These are phyloP conservation scores for Arthrobotrys pseudoclavata DNA, from an alignment of 2,329 filamentous ascomycete species.

Conservation along the genomic window DNA sequence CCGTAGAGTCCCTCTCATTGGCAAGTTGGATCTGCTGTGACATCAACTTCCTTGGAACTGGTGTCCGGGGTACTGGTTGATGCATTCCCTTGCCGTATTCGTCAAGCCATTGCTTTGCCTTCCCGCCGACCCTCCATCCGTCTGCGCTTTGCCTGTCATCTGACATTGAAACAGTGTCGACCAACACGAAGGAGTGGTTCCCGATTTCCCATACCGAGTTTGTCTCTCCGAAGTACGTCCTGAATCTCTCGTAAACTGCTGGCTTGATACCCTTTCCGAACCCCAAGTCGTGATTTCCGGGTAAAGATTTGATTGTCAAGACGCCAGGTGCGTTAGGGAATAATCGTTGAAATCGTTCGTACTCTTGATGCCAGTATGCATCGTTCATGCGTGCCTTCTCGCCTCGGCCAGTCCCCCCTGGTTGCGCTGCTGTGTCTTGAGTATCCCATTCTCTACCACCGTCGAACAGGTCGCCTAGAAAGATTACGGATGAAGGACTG, in stretches of 20 bases:
- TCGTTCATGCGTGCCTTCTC: constrained; percentile 76
- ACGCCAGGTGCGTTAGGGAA: constrained; percentile 78
- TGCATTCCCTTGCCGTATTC: constrained; percentile 74
- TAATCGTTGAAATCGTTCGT: constrained; percentile 84
- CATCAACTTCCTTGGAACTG: constrained; percentile 64
- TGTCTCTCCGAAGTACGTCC: constrained; percentile 88
- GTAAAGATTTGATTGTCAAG: constrained; percentile 85
- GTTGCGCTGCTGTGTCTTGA: constrained; percentile 67
- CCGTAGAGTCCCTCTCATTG: constrained; percentile 67
- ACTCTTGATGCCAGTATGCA: constrained; percentile 87
- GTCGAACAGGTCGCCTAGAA: constrained; percentile 94
- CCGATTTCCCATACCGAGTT: constrained; percentile 92
- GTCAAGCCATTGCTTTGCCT: constrained; percentile 71
- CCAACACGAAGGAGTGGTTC: constrained; percentile 94
- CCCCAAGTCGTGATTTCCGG: constrained; percentile 94
- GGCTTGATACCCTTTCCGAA: constrained; percentile 88
- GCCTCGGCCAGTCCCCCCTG: constrained; percentile 38
- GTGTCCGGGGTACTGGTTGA: constrained; percentile 65
- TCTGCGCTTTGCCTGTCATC: constrained; percentile 79
- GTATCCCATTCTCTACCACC: constrained; percentile 96
- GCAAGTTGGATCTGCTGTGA: constrained; percentile 66
- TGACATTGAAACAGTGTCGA: constrained; percentile 89
- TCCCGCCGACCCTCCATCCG: constrained; percentile 73
- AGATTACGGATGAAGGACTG: constrained; percentile 88
- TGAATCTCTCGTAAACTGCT: constrained; percentile 84